Conservation (phyloP, 306 rosid genomes). For the Astragalus glycyphyllos region DNA sequence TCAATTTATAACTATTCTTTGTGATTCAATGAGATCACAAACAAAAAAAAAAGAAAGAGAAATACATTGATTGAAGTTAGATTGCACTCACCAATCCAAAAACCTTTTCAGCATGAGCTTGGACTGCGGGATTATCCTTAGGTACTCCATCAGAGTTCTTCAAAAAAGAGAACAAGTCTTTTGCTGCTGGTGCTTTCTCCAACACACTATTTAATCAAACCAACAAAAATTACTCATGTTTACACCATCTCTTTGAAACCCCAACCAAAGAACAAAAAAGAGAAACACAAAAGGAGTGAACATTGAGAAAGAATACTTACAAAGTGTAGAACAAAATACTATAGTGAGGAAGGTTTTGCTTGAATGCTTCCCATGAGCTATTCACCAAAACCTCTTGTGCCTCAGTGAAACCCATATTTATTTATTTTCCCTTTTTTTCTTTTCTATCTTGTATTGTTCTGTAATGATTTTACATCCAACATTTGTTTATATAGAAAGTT, state of each 20-base stretch:
- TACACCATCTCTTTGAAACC: background rate
- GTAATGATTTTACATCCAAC: background rate
- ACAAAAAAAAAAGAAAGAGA: background rate
- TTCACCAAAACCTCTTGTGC: conserved; percentile 37
- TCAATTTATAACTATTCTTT: no score
- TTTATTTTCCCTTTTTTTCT: background rate
- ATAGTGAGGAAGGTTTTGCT: conserved; percentile 27
- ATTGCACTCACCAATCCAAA: conserved; percentile 38
- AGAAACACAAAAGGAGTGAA: background rate
- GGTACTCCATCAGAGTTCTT: conserved; percentile 29
- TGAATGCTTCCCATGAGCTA: conserved; percentile 35
- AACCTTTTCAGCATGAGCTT: conserved; percentile 40
- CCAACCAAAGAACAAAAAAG: background rate
- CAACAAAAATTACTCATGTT: background rate
- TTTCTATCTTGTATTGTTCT: background rate
- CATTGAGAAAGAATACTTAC: conserved; percentile 15
- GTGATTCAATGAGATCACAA: no score
- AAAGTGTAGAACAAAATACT: conserved; percentile 41
- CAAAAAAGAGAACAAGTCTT: conserved; percentile 42
- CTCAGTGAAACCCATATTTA: conserved; percentile 33
- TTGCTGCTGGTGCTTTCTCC: conserved; percentile 45
- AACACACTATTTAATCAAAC: conserved; percentile 33
- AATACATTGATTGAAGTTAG: background rate
- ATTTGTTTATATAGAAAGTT: conserved; percentile 5
- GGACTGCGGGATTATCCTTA: conserved; percentile 15